Evolutionary conservation across 495 filamentous ascomycete genomes (phyloP).

Genomic region (Delitschia confertaspora): DNA sequence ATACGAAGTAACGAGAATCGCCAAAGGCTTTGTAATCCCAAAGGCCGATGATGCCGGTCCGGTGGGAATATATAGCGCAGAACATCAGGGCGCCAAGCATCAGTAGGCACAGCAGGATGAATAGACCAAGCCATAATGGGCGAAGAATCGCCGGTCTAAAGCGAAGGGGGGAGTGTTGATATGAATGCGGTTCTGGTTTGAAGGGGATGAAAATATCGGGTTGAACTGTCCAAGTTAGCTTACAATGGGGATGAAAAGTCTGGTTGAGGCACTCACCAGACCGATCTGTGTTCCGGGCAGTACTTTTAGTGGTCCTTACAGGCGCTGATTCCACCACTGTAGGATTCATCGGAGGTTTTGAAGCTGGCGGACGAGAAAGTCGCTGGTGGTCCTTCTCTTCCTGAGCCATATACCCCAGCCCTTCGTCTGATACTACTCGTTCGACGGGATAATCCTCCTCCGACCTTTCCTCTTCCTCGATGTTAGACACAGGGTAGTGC

Average conservation of each 20-base stretch:
- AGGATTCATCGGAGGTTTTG: too few species aligned
- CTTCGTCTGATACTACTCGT: constrained; percentile 22
- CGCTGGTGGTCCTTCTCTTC: constrained; percentile 15
- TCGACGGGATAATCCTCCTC: constrained; percentile 28
- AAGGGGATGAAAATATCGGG: constrained; percentile 47
- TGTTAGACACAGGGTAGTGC: constrained; percentile 12
- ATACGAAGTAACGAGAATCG: constrained; percentile 70
- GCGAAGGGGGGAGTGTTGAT: constrained; percentile 47
- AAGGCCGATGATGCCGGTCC: constrained; percentile 49
- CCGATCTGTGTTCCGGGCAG: too few species aligned
- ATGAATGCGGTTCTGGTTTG: constrained; percentile 39
- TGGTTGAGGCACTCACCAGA: too few species aligned
- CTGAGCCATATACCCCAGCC: constrained; percentile 23
- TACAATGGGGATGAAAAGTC: not conserved
- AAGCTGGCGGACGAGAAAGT: constrained; percentile 11
- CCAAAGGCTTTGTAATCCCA: constrained; percentile 56
- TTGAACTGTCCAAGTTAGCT: constrained; percentile 8
- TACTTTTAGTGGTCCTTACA: too few species aligned
- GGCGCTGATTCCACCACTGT: too few species aligned
- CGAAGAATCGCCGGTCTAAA: constrained; percentile 62
- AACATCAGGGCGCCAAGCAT: constrained; percentile 67
- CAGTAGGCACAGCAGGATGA: constrained; percentile 53
- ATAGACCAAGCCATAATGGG: constrained; percentile 46
- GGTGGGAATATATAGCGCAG: constrained; percentile 59
- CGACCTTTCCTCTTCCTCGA: constrained; percentile 1